Base-by-base conservation (phyloP, 1,284 basidiomycete species). In the Malassezia furfur region DNA sequence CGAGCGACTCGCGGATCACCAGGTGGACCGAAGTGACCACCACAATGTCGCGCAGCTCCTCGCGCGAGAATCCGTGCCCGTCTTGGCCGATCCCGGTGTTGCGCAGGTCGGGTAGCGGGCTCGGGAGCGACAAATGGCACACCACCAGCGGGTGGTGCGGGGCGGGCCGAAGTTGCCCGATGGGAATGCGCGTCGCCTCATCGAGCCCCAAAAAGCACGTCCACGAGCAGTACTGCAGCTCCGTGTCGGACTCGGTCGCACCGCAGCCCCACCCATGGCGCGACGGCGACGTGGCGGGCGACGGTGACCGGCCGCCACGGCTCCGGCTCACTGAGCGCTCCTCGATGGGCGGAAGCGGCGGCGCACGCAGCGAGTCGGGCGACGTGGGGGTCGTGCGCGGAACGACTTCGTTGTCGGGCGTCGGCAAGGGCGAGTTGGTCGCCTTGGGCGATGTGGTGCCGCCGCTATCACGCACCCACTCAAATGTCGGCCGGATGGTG, bases 141-240 rank as follows among this genome's bases (percentile, higher is more conserved):
- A 96, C 86, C 17, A 96, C 85, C 74, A 93, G 91, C 7, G 93
- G 93, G 75, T 96, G 93, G 75, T 96, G 90, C 15, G 91, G 91
- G 1, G 91, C 91, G 6, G 91, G 93, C n/a, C 57, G 54, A 14
- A 72, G 57, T 11, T 63, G 63, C 3, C 91, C 89, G n/a, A 74
- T 55, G 10, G 70, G 70, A 40, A 74, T 70, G n/a, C 69, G 64
- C 10, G 67, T 70, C 11, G 46, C 50, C 1, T 66, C 60, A 1
- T 67, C 64, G 46, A 78, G 77, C 1, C 80, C 75, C 11, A 77
- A 70, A 41, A 70, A 70, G 72, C 91, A 96, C 39, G 84, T 82
- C 91, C 91, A 98, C 0, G 91, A 22, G 34, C 32, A 7, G 19
- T 48, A 48, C n/a, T 28, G 43, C 14, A 32, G 22, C 43, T 45